phyloP scores from a whole-genome alignment of 2,329 filamentous ascomycete species.

The Aspergillus novoparasiticus region DNA sequence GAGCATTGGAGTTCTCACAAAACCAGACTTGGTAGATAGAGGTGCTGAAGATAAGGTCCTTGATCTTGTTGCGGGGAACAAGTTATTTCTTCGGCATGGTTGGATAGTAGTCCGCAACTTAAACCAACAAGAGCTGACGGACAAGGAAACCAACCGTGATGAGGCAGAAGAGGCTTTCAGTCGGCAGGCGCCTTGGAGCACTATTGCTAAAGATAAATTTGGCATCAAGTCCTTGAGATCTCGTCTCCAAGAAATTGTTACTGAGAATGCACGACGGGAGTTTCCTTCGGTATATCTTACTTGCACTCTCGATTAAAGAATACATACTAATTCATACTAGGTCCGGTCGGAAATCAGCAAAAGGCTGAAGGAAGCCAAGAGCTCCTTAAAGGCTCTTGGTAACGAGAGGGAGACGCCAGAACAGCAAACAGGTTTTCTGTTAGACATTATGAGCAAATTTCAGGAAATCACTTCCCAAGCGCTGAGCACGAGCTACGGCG shows the following conservation, averaged over 20 bases:
- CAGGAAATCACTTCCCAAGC: constrained; percentile 38
- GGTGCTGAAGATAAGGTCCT: constrained; percentile 32
- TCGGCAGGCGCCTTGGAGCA: constrained; percentile 38
- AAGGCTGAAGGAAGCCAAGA: constrained; percentile 30
- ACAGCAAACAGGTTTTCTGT: constrained; percentile 36
- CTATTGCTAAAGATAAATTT: constrained; percentile 38
- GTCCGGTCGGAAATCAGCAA: constrained; percentile 39
- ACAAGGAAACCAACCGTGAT: constrained; percentile 26
- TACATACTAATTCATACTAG: not conserved
- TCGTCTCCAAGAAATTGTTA: constrained; percentile 47
- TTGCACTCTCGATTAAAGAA: not conserved
- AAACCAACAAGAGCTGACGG: constrained; percentile 30
- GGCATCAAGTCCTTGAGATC: constrained; percentile 46
- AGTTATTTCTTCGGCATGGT: constrained; percentile 27
- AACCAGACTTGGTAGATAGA: constrained; percentile 57
- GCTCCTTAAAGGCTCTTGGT: constrained; percentile 36
- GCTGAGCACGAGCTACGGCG: constrained; percentile 41
- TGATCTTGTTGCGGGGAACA: constrained; percentile 29
- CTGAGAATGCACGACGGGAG: constrained; percentile 45
- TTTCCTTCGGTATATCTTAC: constrained; percentile 45
- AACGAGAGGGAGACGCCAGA: constrained; percentile 34
- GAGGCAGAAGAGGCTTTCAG: constrained; percentile 41
- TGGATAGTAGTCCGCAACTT: constrained; percentile 39
- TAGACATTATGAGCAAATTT: constrained; percentile 43
- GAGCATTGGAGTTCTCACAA: constrained; percentile 57